These are phyloP conservation scores for Sugiyamaella qingdaonensis DNA, from an alignment of 805 yeast genomes.

Conservation along the genomic window DNA sequence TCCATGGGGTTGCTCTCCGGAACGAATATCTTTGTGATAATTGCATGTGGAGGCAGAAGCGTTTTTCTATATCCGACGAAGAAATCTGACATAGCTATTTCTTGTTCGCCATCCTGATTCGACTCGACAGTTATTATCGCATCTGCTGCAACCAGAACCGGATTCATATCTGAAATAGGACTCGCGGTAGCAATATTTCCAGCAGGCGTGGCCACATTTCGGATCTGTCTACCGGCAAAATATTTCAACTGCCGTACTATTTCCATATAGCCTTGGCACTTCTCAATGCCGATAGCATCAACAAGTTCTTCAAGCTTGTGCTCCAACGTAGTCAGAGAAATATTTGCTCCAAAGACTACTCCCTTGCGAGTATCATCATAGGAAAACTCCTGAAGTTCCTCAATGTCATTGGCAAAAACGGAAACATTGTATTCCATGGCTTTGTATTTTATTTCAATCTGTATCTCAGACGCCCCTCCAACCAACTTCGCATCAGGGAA, in stretches of 20 bases:
- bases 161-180: slow-evolving; percentile 47
- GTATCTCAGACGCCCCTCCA: slow-evolving; percentile 47
- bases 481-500: slow-evolving; percentile 40
- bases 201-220: slow-evolving; percentile 49
- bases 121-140: slow-evolving; percentile 38
- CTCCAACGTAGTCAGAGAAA: slow-evolving; percentile 40
- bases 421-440: slow-evolving; percentile 39
- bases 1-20: slow-evolving; percentile 38
- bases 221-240: slow-evolving; percentile 47
- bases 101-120: slow-evolving; percentile 29
- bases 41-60: slow-evolving; percentile 34
- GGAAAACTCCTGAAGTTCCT: slow-evolving; percentile 36
- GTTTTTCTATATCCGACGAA: slow-evolving; percentile 44
- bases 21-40: slow-evolving; percentile 38
- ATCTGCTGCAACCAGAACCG: slow-evolving; percentile 41
- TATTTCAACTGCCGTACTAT: slow-evolving; percentile 41
- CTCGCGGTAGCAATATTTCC: slow-evolving; percentile 49
- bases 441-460: slow-evolving; percentile 44
- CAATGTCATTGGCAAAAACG: slow-evolving; percentile 42
- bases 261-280: slow-evolving; percentile 37
- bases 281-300: slow-evolving; percentile 22
- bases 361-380: slow-evolving; percentile 38
- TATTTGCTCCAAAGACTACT: slow-evolving; percentile 41
- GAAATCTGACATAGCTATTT: slow-evolving; percentile 39
- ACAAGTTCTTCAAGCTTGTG: slow-evolving; percentile 33